Percentiles rank a stretch among this genome's conserved stretches.
Conservation (phyloP, 2,329 filamentous ascomycete genomes). For the Xylariales sp. region DNA sequence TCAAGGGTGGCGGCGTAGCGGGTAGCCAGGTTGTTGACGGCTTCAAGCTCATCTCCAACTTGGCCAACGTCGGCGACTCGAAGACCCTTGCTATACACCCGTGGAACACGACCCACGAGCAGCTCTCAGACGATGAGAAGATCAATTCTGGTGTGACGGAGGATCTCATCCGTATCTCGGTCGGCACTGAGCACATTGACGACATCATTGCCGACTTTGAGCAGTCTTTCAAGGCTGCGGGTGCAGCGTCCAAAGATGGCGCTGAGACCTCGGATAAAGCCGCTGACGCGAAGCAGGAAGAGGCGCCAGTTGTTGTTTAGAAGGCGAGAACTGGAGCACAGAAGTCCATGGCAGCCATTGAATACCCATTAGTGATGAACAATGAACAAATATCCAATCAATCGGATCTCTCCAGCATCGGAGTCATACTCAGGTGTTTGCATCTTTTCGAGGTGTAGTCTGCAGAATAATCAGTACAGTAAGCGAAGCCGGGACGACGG, state of each 20-base stretch:
- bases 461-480: no score
- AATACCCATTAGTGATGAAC: constrained; percentile 7
- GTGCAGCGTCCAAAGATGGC: constrained; percentile 36
- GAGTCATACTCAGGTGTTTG: no score
- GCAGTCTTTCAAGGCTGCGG: constrained; percentile 71
- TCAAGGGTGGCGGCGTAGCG: constrained; percentile 80
- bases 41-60: constrained; percentile 91
- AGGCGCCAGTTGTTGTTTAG: constrained; percentile 17
- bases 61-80: constrained; percentile 93
- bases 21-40: constrained; percentile 87
- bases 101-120: constrained; percentile 92
- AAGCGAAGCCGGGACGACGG: neutral
- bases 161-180: constrained; percentile 91
- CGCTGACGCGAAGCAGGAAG: constrained; percentile 34
- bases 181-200: constrained; percentile 94
- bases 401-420: no score
- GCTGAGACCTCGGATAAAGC: constrained; percentile 17
- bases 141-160: constrained; percentile 75
- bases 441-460: no score
- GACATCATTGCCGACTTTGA: constrained; percentile 96
- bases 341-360: constrained; percentile 12
- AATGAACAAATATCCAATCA: constrained; percentile 5
- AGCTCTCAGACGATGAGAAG: constrained; percentile 76
- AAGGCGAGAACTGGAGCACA: neutral
- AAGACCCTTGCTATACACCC: constrained; percentile 95